These are phyloP conservation scores for Nyssa sinensis DNA, from an alignment of 148 eudicot genomes.

Conservation along the genomic window DNA sequence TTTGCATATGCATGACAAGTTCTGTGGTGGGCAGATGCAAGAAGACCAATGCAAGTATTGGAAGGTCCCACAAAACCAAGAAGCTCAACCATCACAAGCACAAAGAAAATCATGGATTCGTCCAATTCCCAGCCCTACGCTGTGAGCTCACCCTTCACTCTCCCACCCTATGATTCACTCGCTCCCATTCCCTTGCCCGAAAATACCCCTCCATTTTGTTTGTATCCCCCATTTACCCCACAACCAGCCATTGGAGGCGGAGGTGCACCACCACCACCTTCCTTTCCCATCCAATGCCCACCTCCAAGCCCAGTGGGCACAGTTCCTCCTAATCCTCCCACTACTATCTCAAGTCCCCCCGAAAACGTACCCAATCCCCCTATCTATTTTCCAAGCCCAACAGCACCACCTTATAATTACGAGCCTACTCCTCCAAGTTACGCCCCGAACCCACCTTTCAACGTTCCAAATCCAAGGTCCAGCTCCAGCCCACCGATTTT, in stretches of 20 bases:
- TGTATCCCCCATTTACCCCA: slow-evolving; percentile 26
- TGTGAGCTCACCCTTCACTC: slow-evolving; percentile 29
- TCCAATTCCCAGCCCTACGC: slow-evolving; percentile 29
- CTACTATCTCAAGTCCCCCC: background rate
- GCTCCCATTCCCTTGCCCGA: slow-evolving; percentile 30
- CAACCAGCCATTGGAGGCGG: slow-evolving; percentile 3
- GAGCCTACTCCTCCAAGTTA: background rate
- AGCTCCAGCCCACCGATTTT: slow-evolving; percentile 36
- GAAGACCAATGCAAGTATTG: background rate
- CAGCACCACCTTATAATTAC: slow-evolving; percentile 13
- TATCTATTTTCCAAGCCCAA: slow-evolving; percentile 6
- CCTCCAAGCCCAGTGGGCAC: slow-evolving; percentile 23
- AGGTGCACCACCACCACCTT: slow-evolving; percentile 3
- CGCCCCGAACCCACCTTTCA: slow-evolving; percentile 19
- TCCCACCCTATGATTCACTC: slow-evolving; percentile 41
- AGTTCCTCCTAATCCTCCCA: background rate
- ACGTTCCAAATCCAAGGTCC: slow-evolving; percentile 27
- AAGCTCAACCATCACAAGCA: background rate
- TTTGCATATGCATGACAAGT: no score
- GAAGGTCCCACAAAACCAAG: slow-evolving; percentile 10
- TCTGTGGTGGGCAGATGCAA: slow-evolving; percentile 15
- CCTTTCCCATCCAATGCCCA: slow-evolving; percentile 17
- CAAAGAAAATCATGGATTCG: slow-evolving; percentile 16
- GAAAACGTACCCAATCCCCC: background rate
- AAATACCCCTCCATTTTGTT: slow-evolving; percentile 28